phyloP scores from a whole-genome alignment of 345 rosid species.

The Eucalyptus viminalis region DNA sequence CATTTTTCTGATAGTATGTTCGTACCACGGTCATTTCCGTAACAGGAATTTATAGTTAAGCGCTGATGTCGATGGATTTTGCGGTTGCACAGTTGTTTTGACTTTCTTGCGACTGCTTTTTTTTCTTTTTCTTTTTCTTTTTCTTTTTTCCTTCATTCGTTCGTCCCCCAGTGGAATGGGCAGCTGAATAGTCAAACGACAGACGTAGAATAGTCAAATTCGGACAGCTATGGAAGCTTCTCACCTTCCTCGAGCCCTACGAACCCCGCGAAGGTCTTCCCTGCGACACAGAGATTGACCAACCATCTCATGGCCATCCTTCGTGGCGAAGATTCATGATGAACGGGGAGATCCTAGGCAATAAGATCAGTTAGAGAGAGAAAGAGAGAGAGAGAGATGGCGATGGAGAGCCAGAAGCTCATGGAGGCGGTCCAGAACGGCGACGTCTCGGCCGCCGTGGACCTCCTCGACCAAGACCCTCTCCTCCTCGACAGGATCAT shows the following conservation, averaged over 20 bases:
- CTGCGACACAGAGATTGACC: neutral
- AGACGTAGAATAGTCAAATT: neutral
- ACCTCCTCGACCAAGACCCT: conserved; percentile 4
- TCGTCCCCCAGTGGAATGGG: neutral
- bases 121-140: neutral
- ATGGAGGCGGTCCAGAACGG: conserved; percentile 4
- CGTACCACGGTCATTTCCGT: neutral
- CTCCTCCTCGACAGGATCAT: conserved; percentile 8
- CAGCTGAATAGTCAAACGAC: neutral
- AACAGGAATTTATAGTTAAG: neutral
- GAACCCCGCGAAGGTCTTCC: neutral
- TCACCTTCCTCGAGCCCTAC: neutral
- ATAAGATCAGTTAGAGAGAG: neutral
- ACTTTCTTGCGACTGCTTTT: neutral
- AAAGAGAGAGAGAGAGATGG: neutral
- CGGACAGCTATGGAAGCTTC: neutral
- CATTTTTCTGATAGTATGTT: neutral
- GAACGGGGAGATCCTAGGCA: neutral
- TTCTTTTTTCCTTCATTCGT: neutral
- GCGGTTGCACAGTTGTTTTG: neutral
- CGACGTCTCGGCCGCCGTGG: neutral
- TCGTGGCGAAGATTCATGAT: neutral
- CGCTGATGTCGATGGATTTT: neutral
- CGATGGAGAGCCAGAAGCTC: conserved; percentile 1
- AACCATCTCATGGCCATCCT: neutral